Conservation (phyloP, 345 rosid species). For the Bruguiera gymnorhiza region DNA sequence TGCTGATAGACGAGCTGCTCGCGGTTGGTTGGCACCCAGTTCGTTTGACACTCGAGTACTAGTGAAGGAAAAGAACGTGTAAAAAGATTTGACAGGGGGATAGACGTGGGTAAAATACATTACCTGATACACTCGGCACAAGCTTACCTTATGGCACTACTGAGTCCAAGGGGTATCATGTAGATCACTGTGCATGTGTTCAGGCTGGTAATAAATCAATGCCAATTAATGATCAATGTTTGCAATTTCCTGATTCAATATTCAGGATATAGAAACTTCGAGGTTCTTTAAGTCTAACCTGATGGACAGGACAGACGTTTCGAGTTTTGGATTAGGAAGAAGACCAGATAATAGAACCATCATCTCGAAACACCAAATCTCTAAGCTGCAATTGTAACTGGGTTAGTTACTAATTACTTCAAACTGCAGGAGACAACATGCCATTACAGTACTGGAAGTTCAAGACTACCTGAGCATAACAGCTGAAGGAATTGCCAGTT, state of each 20-base stretch:
- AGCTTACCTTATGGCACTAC: constrained; percentile 26
- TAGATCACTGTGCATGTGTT: constrained; percentile 14
- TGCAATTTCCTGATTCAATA: not conserved
- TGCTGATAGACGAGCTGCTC: constrained; percentile 24
- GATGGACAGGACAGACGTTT: constrained; percentile 46
- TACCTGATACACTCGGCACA: not conserved
- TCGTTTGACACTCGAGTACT: constrained; percentile 37
- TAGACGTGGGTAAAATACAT: not conserved
- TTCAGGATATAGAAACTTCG: not conserved
- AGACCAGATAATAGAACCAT: constrained; percentile 41
- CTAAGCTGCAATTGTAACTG: constrained; percentile 26
- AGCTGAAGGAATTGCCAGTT: constrained; percentile 44
- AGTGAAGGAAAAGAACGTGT: not conserved
- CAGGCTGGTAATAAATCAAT: constrained; percentile 17
- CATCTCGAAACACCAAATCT: constrained; percentile 44
- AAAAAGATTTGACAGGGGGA: not conserved
- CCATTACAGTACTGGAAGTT: not conserved
- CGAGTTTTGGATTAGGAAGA: constrained; percentile 43
- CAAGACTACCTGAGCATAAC: constrained; percentile 38
- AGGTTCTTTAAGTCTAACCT: constrained; percentile 20
- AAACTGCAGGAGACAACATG: too few species aligned
- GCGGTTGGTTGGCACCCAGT: constrained; percentile 25
- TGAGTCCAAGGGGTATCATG: constrained; percentile 31
- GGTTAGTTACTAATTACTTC: not conserved
- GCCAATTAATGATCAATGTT: not conserved